Evolutionary conservation across 2,329 filamentous ascomycete species (phyloP), one percentile per base, ranked within the genome.

Genomic region (Setomelanomma holmii): DNA sequence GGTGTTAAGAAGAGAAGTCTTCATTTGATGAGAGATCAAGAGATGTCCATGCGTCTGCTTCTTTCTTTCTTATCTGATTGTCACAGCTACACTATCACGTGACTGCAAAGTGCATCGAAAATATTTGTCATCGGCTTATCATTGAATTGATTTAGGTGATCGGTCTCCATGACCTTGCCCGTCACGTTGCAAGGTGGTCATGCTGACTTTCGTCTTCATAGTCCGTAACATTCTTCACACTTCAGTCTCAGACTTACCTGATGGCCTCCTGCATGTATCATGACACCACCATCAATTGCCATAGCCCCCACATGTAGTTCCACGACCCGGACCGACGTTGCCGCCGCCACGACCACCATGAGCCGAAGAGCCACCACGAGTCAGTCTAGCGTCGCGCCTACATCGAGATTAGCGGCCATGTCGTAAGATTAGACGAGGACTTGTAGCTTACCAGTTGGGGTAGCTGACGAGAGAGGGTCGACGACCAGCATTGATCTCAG

Each of bases 361-460:
- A 8, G 5, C 14, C 27, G 27, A 30, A 6, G 27, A 3, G 5
- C 27, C 27, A 6, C 27, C 27, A 30, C 27, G 27, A 6, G 10
- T 30, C 27, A 4, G 27, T 30, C 27, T 8, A 30, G 27, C 27
- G 27, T 30, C 27, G 5, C 27, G 27, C 27, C 27, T 30, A 30
- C 27, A 30, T 3, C 14, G 3, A 10, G 27, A 30, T 30, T 30
- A 30, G 27, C n/a, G n/a, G n/a, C n/a, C n/a, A n/a, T n/a, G n/a
- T n/a, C n/a, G n/a, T n/a, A n/a, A n/a, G n/a, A n/a, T n/a, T n/a
- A n/a, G n/a, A n/a, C 24, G 27, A 30, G 3, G 10, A 14, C 10
- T 10, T 30, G 27, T 14, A 23, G 36, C 45, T 14, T 45, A 40
- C 50, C 50, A 53, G 33, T 53, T 53, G 1, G 50, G 50, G n/a